Evolutionary conservation across 2,329 filamentous ascomycete genomes (phyloP).

Genomic region (Epicoccum sorghinum): DNA sequence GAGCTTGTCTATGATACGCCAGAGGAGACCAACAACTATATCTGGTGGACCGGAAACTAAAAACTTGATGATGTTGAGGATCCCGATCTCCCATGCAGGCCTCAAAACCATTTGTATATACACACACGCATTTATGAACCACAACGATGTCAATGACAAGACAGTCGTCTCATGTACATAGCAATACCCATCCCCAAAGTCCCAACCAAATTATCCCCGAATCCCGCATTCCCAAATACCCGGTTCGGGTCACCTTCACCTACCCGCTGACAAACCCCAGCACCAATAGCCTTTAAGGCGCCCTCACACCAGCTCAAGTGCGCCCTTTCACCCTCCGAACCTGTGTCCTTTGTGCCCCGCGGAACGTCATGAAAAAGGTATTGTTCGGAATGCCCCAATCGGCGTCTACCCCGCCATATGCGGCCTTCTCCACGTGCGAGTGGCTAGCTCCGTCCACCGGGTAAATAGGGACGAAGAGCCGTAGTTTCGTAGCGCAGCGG

Average conservation of each 20-base stretch:
- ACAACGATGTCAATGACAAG: neutral
- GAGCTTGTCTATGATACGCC: conserved; percentile 51
- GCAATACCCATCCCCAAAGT: neutral
- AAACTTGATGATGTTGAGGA: neutral
- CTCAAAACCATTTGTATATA: neutral
- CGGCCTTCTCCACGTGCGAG: neutral
- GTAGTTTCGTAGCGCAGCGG: neutral
- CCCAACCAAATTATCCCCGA: neutral
- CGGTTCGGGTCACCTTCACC: neutral
- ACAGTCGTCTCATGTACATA: conserved; percentile 5
- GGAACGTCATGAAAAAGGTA: neutral
- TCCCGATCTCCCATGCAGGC: neutral
- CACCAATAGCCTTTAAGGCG: neutral
- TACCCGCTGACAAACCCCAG: conserved; percentile 4
- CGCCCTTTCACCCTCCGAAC: conserved; percentile 1
- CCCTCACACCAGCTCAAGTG: neutral
- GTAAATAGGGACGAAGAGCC: conserved; percentile 15
- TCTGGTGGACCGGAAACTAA: conserved; percentile 54
- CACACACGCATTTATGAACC: neutral
- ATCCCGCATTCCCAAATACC: neutral
- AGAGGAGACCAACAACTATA: conserved; percentile 53
- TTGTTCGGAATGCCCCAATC: conserved; percentile 3
- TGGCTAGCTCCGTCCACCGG: conserved; percentile 7
- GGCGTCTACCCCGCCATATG: neutral
- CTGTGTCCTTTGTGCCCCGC: neutral